Conservation (phyloP, 768 basidiomycete species). For the Sporobolomyces roseus region DNA sequence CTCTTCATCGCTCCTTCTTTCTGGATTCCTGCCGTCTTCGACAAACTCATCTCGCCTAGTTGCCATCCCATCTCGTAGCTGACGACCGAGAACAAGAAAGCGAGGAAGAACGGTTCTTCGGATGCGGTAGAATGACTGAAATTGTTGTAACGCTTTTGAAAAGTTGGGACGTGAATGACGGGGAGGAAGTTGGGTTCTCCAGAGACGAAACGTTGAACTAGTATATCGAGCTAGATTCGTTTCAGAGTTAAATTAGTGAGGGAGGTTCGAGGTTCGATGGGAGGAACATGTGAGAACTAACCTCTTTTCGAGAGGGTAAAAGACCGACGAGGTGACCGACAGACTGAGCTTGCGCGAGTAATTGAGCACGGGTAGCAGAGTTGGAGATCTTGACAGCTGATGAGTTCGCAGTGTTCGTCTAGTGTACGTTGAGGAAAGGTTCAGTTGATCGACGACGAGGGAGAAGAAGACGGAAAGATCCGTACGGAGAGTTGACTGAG, state of each 20-base stretch:
- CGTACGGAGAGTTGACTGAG: neutral
- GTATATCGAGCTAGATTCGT: slow-evolving; percentile 23
- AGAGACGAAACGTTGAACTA: slow-evolving; percentile 28
- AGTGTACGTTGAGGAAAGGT: too few species aligned
- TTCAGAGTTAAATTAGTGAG: neutral
- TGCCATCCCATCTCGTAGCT: slow-evolving; percentile 22
- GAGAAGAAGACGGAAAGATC: too few species aligned
- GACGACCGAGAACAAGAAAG: slow-evolving; percentile 27
- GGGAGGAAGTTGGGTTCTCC: slow-evolving; percentile 28
- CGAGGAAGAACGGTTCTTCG: slow-evolving; percentile 28
- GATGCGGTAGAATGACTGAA: slow-evolving; percentile 7
- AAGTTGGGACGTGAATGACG: slow-evolving; percentile 33
- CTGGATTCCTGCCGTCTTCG: neutral
- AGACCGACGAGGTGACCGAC: slow-evolving; percentile 20
- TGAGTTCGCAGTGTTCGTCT: neutral
- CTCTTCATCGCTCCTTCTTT: slow-evolving; percentile 26
- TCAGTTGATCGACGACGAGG: neutral
- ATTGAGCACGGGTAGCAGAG: slow-evolving; percentile 4
- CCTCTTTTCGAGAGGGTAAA: slow-evolving; percentile 20
- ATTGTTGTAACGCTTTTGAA: slow-evolving; percentile 9
- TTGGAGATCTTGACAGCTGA: neutral
- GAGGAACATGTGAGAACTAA: neutral
- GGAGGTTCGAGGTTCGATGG: neutral
- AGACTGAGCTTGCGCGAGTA: neutral
- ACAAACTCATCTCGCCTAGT: slow-evolving; percentile 5